Evolutionary conservation across 352 stramenopile species (phyloP).

Genomic region (Phytophthora sp.): DNA sequence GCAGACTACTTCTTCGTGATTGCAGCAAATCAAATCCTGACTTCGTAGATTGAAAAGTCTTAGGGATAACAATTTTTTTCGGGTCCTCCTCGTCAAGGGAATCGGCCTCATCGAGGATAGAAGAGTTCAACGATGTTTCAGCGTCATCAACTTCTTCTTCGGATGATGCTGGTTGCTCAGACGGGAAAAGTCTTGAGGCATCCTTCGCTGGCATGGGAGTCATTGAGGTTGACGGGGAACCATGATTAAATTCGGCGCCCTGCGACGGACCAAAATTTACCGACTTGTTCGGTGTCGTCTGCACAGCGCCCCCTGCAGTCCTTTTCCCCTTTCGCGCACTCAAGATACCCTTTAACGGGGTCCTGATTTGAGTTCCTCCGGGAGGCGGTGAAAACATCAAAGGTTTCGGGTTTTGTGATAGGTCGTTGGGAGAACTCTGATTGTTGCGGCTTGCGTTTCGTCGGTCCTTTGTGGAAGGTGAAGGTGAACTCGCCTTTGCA

Average conservation of each 20-base stretch:
- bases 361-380: constrained; percentile 27
- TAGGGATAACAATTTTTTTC: constrained; percentile 22
- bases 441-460: neutral
- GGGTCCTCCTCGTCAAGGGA: constrained; percentile 54
- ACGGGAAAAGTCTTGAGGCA: constrained; percentile 67
- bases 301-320: constrained; percentile 10
- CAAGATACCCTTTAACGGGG: constrained; percentile 75
- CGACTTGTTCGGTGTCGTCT: constrained; percentile 78
- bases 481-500: neutral
- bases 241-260: constrained; percentile 80
- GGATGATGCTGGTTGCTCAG: constrained; percentile 43
- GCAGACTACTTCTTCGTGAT: constrained; percentile 35
- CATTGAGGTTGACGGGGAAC: constrained; percentile 87
- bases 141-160: constrained; percentile 73
- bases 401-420: constrained; percentile 1
- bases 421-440: constrained; percentile 3
- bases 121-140: constrained; percentile 86
- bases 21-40: constrained; percentile 33
- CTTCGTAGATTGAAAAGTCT: constrained; percentile 23
- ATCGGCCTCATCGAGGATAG: constrained; percentile 81
- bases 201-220: constrained; percentile 76
- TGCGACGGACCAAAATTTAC: constrained; percentile 86
- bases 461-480: neutral
- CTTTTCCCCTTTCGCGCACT: constrained; percentile 68
- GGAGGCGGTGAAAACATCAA: constrained; percentile 35